A percentile compares a stretch with the other conserved stretches of the same genome.
Conservation (phyloP, 1,284 basidiomycete genomes). For the Cutaneotrichosporon sp. region DNA sequence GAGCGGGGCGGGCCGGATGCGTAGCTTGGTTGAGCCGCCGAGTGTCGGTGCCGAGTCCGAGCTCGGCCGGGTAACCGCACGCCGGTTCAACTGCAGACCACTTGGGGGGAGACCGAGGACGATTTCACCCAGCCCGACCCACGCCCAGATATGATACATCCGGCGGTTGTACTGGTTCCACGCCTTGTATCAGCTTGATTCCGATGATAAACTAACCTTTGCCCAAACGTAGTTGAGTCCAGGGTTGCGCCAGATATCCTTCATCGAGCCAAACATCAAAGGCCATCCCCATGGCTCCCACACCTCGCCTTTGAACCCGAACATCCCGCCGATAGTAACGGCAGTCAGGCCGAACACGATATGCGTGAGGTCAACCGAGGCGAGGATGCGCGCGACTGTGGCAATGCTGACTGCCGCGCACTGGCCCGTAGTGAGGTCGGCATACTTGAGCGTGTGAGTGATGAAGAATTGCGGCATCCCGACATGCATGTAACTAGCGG, state of each 20-base stretch:
- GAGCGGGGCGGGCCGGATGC: not conserved
- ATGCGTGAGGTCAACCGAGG: conserved; percentile 28
- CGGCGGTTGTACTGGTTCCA: conserved; percentile 47
- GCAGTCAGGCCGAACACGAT: conserved; percentile 18
- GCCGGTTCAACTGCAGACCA: conserved; percentile 22
- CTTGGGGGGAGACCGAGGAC: conserved; percentile 43
- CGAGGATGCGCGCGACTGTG: conserved; percentile 32
- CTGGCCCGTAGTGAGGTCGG: conserved; percentile 25
- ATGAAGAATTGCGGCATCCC: conserved; percentile 33
- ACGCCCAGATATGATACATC: conserved; percentile 40
- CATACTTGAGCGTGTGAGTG: conserved; percentile 26
- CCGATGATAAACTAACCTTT: conserved; percentile 30
- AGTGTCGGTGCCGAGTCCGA: not conserved
- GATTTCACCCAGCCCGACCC: conserved; percentile 43
- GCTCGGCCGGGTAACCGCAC: not conserved
- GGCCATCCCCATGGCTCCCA: conserved; percentile 49
- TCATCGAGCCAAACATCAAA: conserved; percentile 39
- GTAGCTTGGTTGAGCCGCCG: not conserved
- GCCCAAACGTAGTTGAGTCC: conserved; percentile 46
- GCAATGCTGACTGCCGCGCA: conserved; percentile 32
- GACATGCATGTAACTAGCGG: conserved; percentile 33
- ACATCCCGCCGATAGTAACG: conserved; percentile 34
- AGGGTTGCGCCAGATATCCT: conserved; percentile 36
- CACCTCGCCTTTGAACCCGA: conserved; percentile 39
- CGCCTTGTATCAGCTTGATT: conserved; percentile 28